Evolutionary conservation across 805 yeast species (phyloP), one percentile per base, ranked within the genome.

Genomic region (Ogataea nitratoaversa): DNA sequence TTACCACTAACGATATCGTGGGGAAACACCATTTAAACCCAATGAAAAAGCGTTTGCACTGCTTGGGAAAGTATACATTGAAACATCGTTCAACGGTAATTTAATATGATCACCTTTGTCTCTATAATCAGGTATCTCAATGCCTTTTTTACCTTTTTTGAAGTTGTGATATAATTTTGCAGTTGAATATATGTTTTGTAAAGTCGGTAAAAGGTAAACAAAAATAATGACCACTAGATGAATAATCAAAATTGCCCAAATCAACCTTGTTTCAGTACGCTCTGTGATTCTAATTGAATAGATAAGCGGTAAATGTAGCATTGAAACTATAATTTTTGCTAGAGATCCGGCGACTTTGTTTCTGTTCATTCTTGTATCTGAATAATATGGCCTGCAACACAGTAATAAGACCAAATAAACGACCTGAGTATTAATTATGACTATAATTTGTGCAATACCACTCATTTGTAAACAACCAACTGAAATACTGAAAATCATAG

Each of bases 251-350:
- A 74, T 76, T 2, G 63, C 61, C 50, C 66, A 71, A 0, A 73
- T 72, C 33, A 75, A 61, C 40, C 66, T 57, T 1, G 76, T 65
- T 35, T 76, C 52, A 0, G 50, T 41, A 3, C 54, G 48, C 41
- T 71, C 79, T n/a, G 63, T 51, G 2, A 63, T 43, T 13, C 58
- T 46, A 30, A 76, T 46, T 16, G 55, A 50, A 8, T 52, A 48
- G 24, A 76, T 60, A 41, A 62, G 73, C 1, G 78, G 71, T 8
- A 75, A 58, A 39, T 71, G 68, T 32, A 76, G 47, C 8, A 68
- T 31, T 0, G 75, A 57, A 17, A 68, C 65, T 1, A 71, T 19
- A 3, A 72, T 48, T 35, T 67, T 65, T 2, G 73, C 69, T 5
- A 60, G 32, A 4, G 69, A 67, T 6, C 68, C 49, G 20, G 66